Conservation (phyloP, 768 basidiomycete species). For the Boletus patriciae region DNA sequence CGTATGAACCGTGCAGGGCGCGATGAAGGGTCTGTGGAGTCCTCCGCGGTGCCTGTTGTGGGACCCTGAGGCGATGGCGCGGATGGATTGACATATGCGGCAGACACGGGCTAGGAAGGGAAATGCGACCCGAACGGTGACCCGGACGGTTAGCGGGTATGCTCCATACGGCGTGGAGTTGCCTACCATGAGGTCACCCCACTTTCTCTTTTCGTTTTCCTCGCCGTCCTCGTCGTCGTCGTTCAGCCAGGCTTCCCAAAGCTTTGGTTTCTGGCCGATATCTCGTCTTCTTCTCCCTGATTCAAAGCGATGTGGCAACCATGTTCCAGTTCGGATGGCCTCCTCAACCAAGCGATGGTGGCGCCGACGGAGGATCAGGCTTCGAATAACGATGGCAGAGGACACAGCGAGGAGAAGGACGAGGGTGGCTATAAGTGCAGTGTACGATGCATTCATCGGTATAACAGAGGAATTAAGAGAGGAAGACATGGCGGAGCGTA, state of each 20-base stretch:
- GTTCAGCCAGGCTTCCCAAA: constrained; percentile 32
- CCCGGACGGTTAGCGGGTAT: neutral
- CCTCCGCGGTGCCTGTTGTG: neutral
- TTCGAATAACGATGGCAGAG: constrained; percentile 63
- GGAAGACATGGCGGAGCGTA: constrained; percentile 20
- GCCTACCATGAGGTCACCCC: constrained; percentile 33
- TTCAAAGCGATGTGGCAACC: constrained; percentile 39
- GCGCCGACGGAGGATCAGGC: constrained; percentile 61
- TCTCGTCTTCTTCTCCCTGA: constrained; percentile 25
- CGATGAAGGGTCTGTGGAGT: constrained; percentile 1
- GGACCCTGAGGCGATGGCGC: constrained; percentile 8
- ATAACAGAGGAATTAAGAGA: neutral
- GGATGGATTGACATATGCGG: constrained; percentile 17
- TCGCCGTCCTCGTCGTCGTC: constrained; percentile 9
- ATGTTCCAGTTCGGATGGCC: constrained; percentile 64
- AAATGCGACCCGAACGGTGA: neutral
- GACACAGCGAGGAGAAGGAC: constrained; percentile 68
- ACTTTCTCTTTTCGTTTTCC: constrained; percentile 22
- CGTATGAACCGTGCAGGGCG: constrained; percentile 15
- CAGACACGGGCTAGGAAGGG: constrained; percentile 25
- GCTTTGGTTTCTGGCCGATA: constrained; percentile 31
- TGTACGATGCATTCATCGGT: constrained; percentile 29
- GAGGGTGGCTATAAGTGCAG: constrained; percentile 59
- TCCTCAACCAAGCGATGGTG: constrained; percentile 59
- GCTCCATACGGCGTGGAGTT: neutral